Conservation (phyloP, 345 rosid species). For the Eucalyptus urophylla region DNA sequence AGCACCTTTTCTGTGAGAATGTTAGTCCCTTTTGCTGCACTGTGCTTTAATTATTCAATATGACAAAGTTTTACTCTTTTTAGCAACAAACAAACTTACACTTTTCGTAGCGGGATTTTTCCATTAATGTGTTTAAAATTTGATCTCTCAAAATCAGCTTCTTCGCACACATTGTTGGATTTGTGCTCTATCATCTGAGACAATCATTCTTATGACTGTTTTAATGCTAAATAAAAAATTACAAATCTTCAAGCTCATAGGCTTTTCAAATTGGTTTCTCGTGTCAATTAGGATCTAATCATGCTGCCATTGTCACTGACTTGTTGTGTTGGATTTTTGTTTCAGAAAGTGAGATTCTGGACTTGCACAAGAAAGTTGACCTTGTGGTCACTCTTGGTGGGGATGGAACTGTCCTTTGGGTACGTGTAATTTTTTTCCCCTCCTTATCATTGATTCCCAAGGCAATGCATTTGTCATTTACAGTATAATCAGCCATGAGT, state of each 20-base stretch:
- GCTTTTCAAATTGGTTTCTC: background rate
- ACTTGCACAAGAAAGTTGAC: slow-evolving; percentile 78
- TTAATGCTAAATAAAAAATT: background rate
- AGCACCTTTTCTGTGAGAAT: background rate
- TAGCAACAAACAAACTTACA: background rate
- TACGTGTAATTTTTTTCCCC: slow-evolving; percentile 12
- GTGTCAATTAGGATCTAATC: background rate
- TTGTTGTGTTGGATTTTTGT: background rate
- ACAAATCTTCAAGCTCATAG: background rate
- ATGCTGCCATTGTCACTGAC: background rate
- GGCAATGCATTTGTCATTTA: background rate
- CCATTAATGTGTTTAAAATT: background rate
- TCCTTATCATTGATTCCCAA: background rate
- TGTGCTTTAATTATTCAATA: background rate
- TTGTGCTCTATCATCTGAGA: background rate
- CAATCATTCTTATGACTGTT: background rate
- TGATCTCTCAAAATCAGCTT: background rate
- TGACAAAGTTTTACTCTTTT: background rate
- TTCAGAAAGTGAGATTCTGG: slow-evolving; percentile 64
- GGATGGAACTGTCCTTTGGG: slow-evolving; percentile 99
- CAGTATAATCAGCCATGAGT: background rate
- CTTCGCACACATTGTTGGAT: background rate
- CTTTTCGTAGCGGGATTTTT: background rate
- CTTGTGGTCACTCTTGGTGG: slow-evolving; percentile 98
- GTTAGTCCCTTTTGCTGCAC: background rate